Evolutionary conservation across 139 green algal genomes (phyloP).

Genomic region (Tetraselmis chui): DNA sequence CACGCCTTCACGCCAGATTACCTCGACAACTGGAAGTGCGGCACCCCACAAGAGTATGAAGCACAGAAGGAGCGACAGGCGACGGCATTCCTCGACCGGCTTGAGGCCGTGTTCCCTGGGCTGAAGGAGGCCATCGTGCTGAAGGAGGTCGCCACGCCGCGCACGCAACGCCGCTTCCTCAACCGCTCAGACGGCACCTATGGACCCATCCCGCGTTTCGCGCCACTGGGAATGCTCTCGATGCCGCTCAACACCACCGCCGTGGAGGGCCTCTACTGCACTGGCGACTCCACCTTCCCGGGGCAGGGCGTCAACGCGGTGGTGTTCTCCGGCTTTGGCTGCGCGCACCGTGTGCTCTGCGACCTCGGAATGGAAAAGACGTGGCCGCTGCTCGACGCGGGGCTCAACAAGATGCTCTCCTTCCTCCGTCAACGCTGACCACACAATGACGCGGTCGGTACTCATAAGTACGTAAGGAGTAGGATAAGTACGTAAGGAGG

Average conservation of each 20-base stretch:
- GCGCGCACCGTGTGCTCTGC: conserved; percentile 78
- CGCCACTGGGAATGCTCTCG: conserved; percentile 81
- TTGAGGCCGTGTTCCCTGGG: conserved; percentile 80
- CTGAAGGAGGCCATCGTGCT: conserved; percentile 58
- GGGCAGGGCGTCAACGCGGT: conserved; percentile 91
- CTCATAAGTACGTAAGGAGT: too few relatives aligned
- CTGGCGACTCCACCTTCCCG: conserved; percentile 92
- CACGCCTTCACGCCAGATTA: conserved; percentile 95
- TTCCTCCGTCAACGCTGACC: background rate
- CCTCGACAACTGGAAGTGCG: conserved; percentile 77
- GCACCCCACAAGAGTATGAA: conserved; percentile 29
- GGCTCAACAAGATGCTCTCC: conserved; percentile 47
- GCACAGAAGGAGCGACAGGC: conserved; percentile 74
- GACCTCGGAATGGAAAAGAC: conserved; percentile 66
- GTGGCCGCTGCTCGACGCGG: conserved; percentile 54
- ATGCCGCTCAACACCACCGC: conserved; percentile 90
- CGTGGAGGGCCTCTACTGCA: conserved; percentile 84
- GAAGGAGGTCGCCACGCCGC: conserved; percentile 76
- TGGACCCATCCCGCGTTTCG: conserved; percentile 80
- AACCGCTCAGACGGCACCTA: conserved; percentile 84
- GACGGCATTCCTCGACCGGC: conserved; percentile 57
- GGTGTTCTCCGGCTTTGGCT: conserved; percentile 90
- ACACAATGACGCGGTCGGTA: too few relatives aligned
- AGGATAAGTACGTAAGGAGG: too few relatives aligned
- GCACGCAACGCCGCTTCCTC: conserved; percentile 88